phyloP scores from a whole-genome alignment of 2,329 filamentous ascomycete species.

The Calcarisporium arbuscula region DNA sequence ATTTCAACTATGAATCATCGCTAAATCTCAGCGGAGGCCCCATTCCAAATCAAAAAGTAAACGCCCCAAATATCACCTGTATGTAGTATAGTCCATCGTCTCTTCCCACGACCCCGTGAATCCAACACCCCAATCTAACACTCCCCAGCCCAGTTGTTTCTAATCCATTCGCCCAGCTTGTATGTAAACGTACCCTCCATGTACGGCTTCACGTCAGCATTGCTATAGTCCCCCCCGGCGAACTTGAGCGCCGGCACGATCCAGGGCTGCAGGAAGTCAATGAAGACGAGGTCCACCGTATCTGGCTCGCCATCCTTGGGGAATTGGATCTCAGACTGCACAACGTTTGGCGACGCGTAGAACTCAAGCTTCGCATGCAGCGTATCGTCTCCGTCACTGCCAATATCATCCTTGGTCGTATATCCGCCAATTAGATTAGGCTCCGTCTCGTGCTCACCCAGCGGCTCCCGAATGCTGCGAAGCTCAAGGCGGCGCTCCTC shows the following conservation, averaged over 20 bases:
- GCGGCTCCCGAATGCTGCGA: conserved; percentile 16
- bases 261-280: conserved; percentile 85
- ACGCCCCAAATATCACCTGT: no score
- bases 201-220: conserved; percentile 44
- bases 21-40: no score
- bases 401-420: conserved; percentile 80
- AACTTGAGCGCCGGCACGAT: conserved; percentile 67
- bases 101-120: no score
- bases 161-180: conserved; percentile 51
- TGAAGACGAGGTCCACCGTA: conserved; percentile 80
- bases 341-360: conserved; percentile 75
- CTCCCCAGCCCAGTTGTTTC: conserved; percentile 48
- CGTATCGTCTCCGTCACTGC: conserved; percentile 83
- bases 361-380: conserved; percentile 69
- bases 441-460: conserved; percentile 21
- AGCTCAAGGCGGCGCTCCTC: conserved; percentile 25
- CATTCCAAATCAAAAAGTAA: no score
- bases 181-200: conserved; percentile 49
- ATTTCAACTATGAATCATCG: no score
- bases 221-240: conserved; percentile 43
- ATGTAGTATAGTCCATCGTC: no score
- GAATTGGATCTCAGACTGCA: conserved; percentile 64
- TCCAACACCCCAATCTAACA: conserved; percentile 27
- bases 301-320: conserved; percentile 52
- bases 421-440: conserved; percentile 61